Base-by-base conservation (phyloP, 2,329 filamentous ascomycete genomes). In the Alternaria infectoria region DNA sequence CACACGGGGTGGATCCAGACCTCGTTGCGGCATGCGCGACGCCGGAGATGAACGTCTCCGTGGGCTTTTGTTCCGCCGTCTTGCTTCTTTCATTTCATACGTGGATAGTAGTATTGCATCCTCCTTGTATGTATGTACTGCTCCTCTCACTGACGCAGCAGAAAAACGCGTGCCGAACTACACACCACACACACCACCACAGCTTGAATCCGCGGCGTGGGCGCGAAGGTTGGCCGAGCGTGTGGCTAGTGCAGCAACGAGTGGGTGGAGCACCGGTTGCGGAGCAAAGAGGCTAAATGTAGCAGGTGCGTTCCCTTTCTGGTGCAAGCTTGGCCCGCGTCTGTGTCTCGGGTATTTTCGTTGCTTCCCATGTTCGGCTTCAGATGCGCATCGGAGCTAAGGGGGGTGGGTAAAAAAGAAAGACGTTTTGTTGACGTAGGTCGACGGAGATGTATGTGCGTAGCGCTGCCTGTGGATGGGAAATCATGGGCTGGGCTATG, bases 311-410 rank as follows among this genome's bases (percentile, higher is more conserved):
- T 19, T 50, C 23, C 19, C 25, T 26, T 25, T 52, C 13, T 21
- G 19, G 43, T 19, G 15, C 17, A 5, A 17, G 28, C 19, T 52
- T 52, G 49, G 49, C 25, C 8, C 25, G 25, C 49, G 49, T 40
- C 36, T 13, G 51, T 60, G 51, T 60, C 57, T 36, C 56, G 61
- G 57, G 44, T 60, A 56, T 57, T 55, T 43, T 36, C 9, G 28
- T 36, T 19, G 32, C 36, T 40, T 40, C 36, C 36, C 36, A 50
- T 17, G 28, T 47, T 23, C 43, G 40, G 49, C 25, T 36, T 32
- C 17, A 40, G 21, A 36, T 47, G 57, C 15, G 19, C 49, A 52
- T 52, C 30, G 49, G 13, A 32, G 49, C 49, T 40, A 36, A 40
- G 15, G 19, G 49, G 32, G 15, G 36, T 40, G 36, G 36, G 36